These are phyloP conservation scores for Tuber borchii DNA, from an alignment of 495 filamentous ascomycete genomes.

Conservation along the genomic window DNA sequence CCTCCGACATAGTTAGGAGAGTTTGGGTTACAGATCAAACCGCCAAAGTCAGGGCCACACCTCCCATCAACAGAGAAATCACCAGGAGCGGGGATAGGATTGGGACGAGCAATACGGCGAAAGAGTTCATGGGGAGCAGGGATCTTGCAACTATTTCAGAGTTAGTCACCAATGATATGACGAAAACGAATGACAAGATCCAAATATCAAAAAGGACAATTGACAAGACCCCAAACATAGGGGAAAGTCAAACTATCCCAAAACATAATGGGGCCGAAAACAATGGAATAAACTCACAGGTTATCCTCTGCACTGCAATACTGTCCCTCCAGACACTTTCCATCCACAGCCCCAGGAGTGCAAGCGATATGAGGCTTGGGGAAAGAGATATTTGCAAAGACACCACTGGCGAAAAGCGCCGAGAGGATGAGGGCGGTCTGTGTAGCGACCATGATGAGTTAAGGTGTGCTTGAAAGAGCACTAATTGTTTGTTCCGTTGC, in stretches of 20 bases:
- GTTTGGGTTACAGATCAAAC: constrained; percentile 27
- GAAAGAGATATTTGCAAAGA: constrained; percentile 26
- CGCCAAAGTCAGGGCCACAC: constrained; percentile 29
- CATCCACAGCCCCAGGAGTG: neutral
- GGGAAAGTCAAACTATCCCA: neutral
- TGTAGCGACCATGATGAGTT: constrained; percentile 26
- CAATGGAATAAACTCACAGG: constrained; percentile 9
- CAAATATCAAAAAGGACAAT: neutral
- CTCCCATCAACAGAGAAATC: constrained; percentile 26
- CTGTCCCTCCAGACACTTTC: constrained; percentile 16
- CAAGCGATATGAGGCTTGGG: constrained; percentile 2
- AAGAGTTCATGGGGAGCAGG: constrained; percentile 12
- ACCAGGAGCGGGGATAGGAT: constrained; percentile 26
- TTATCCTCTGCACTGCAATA: neutral
- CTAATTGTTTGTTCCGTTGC: constrained; percentile 8
- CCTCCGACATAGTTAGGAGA: constrained; percentile 18
- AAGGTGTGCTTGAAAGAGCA: constrained; percentile 14
- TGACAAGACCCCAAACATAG: neutral
- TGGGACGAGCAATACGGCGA: constrained; percentile 16
- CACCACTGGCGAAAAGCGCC: constrained; percentile 29
- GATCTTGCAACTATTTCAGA: neutral
- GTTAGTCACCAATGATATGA: neutral
- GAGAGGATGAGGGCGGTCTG: constrained; percentile 27
- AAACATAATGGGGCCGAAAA: neutral
- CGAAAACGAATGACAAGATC: neutral